Percentiles rank a stretch among this genome's conserved stretches.
These are phyloP conservation scores for Melastoma candidum DNA, from an alignment of 441 rosid genomes.

Conservation along the genomic window DNA sequence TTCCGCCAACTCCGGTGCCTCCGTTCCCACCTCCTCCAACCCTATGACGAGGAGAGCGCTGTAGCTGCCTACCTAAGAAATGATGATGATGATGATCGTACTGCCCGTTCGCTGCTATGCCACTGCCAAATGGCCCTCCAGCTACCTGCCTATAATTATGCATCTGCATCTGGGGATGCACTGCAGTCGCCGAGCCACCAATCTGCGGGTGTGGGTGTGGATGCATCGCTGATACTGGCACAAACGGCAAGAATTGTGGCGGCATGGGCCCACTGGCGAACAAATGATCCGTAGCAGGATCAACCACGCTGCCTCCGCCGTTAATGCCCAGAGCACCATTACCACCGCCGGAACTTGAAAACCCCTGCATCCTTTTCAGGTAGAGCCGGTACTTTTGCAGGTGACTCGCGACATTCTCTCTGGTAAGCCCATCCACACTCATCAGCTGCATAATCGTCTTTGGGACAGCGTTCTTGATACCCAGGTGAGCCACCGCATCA, in stretches of 20 bases:
- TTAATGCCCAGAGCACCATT: conserved; percentile 10
- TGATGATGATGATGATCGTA: conserved; percentile 27
- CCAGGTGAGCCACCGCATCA: conserved; percentile 83
- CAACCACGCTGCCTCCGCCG: conserved; percentile 26
- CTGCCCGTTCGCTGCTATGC: conserved; percentile 38
- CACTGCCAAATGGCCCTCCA: conserved; percentile 37
- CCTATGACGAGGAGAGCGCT: conserved; percentile 34
- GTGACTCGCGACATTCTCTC: conserved; percentile 95
- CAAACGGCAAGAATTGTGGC: conserved; percentile 77
- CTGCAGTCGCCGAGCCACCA: too few species aligned
- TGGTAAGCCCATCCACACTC: conserved; percentile 88
- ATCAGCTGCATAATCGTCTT: conserved; percentile 94
- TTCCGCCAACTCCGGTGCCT: conserved; percentile 35
- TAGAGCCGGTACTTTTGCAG: conserved; percentile 85
- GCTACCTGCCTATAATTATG: conserved; percentile 53
- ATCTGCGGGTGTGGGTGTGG: conserved; percentile 13
- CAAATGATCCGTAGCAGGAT: conserved; percentile 74
- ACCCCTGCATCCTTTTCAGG: conserved; percentile 84
- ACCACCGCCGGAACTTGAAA: conserved; percentile 50
- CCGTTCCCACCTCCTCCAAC: conserved; percentile 18
- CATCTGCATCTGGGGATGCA: conserved; percentile 37
- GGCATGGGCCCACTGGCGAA: conserved; percentile 93
- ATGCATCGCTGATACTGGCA: conserved; percentile 52
- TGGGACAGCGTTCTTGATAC: conserved; percentile 90
- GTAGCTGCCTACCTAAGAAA: conserved; percentile 53